phyloP scores from a whole-genome alignment of 345 rosid genomes.

The Citrus reticulata region DNA sequence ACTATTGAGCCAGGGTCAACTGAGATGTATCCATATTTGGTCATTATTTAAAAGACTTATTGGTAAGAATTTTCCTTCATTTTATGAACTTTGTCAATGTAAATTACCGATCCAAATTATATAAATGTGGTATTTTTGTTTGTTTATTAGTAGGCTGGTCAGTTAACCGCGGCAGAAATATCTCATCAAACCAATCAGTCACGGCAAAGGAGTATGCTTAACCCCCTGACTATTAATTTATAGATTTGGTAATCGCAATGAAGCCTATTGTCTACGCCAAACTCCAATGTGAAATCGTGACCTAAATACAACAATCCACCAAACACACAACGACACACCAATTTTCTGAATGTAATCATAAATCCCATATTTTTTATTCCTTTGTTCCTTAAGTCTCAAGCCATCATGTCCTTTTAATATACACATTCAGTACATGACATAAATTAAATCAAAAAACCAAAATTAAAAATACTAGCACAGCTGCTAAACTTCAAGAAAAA shows the following conservation, averaged over 20 bases:
- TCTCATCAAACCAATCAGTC: too few relatives aligned
- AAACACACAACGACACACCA: neutral
- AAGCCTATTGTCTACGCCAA: neutral
- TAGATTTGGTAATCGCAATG: neutral
- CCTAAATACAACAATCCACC: neutral
- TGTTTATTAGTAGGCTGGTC: too few relatives aligned
- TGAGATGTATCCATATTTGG: too few relatives aligned
- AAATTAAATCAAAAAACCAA: constrained; percentile 12
- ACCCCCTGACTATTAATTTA: too few relatives aligned
- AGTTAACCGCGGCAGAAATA: too few relatives aligned
- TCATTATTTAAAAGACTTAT: too few relatives aligned
- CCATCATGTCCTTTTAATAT: constrained; percentile 11
- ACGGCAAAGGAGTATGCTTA: too few relatives aligned
- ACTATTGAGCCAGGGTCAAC: too few relatives aligned
- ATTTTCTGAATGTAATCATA: neutral
- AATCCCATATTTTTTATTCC: neutral
- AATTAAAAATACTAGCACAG: constrained; percentile 1
- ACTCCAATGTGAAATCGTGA: neutral
- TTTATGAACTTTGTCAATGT: too few relatives aligned
- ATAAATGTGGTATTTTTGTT: too few relatives aligned
- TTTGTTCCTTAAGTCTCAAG: constrained; percentile 5
- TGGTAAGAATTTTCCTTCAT: too few relatives aligned
- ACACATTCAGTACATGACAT: constrained; percentile 24
- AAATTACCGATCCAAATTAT: too few relatives aligned
- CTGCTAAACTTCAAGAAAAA: constrained; percentile 2